phyloP scores from a whole-genome alignment of 805 yeast species.

The Kazachstania taianensis region DNA sequence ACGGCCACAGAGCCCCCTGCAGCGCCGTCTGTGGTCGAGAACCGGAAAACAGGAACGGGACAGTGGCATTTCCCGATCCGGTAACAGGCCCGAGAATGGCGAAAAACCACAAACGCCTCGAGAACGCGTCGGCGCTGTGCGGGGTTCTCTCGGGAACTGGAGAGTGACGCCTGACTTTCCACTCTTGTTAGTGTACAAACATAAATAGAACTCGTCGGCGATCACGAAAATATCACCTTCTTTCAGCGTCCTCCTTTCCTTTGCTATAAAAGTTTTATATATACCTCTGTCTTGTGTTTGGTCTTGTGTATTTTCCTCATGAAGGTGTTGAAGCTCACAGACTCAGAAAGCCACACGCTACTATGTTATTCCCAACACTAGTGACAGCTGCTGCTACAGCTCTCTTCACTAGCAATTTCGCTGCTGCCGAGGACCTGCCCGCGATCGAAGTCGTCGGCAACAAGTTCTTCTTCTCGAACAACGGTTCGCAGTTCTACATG shows the following conservation, averaged over 20 bases:
- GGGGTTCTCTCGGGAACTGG: too few relatives aligned
- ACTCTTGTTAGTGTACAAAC: too few relatives aligned
- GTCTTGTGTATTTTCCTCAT: not conserved
- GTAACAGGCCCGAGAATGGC: not conserved
- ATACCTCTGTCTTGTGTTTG: not conserved
- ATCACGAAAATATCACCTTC: too few relatives aligned
- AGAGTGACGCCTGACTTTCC: too few relatives aligned
- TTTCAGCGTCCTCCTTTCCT: not conserved
- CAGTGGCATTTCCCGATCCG: not conserved
- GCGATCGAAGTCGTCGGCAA: slow-evolving; percentile 65
- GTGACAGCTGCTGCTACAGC: slow-evolving; percentile 29
- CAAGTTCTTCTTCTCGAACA: slow-evolving; percentile 66
- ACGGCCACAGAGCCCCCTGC: too few relatives aligned
- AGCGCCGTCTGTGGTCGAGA: too few relatives aligned
- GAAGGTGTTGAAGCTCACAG: not conserved
- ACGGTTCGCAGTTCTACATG: slow-evolving; percentile 70
- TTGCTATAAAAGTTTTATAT: not conserved
- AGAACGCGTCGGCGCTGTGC: not conserved
- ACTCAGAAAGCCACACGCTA: not conserved
- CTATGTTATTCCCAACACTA: slow-evolving; percentile 29
- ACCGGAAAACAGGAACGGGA: too few relatives aligned
- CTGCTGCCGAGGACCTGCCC: slow-evolving; percentile 40
- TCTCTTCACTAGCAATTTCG: slow-evolving; percentile 19
- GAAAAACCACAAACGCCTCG: not conserved
- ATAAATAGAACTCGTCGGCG: too few relatives aligned